A percentile compares a stretch with the other conserved stretches of the same genome.
These are phyloP conservation scores for Sesbania bispinosa DNA, from an alignment of 306 rosid species.

Conservation along the genomic window DNA sequence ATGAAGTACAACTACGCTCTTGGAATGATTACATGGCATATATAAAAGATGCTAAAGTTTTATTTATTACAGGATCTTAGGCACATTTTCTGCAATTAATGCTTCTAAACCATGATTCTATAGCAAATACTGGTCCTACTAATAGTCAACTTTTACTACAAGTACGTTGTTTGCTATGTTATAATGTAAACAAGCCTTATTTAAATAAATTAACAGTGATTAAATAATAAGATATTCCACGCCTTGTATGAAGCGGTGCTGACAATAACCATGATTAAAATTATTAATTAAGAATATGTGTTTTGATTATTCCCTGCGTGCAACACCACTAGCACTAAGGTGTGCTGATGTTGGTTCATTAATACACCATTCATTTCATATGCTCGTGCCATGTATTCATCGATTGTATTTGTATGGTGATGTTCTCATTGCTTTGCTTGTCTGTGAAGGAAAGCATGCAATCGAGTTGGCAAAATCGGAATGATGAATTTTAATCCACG, in stretches of 20 bases:
- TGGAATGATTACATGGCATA: constrained; percentile 31
- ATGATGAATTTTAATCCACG: constrained; percentile 44
- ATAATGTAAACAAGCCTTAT: neutral
- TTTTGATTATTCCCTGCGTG: constrained; percentile 1
- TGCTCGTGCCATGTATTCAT: neutral
- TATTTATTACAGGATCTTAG: constrained; percentile 38
- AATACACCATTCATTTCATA: constrained; percentile 12
- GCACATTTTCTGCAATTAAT: constrained; percentile 26
- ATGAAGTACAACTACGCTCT: neutral
- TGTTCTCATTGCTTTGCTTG: constrained; percentile 43
- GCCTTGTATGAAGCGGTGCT: constrained; percentile 35
- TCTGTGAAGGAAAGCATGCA: constrained; percentile 49
- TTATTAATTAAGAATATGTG: constrained; percentile 17
- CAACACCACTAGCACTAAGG: constrained; percentile 10
- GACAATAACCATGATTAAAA: constrained; percentile 29
- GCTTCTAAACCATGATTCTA: constrained; percentile 21
- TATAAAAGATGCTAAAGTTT: constrained; percentile 11
- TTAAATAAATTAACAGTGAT: neutral
- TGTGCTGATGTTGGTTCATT: constrained; percentile 13
- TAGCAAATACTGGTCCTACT: constrained; percentile 27
- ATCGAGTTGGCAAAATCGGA: neutral
- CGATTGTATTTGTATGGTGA: neutral
- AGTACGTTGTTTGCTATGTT: neutral
- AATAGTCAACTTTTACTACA: constrained; percentile 24
- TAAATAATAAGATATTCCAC: constrained; percentile 31